Conservation (phyloP, 345 rosid genomes). For the Fremontodendron californicum region DNA sequence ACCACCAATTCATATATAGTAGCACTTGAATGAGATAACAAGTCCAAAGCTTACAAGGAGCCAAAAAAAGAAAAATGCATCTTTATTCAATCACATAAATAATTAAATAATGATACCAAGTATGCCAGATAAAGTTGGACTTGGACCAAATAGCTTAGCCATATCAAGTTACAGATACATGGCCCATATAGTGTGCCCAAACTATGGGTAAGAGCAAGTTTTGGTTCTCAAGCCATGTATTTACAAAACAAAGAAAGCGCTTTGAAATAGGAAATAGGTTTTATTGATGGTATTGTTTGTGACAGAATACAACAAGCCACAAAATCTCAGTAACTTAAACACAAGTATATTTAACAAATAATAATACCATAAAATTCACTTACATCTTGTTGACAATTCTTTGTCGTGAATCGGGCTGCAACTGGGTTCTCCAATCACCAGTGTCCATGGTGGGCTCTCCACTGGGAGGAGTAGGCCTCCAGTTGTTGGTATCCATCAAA, state of each 20-base stretch:
- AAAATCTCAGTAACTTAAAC: background rate
- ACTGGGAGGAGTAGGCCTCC: constrained; percentile 33
- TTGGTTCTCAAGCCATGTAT: background rate
- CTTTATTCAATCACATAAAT: background rate
- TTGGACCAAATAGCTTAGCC: background rate
- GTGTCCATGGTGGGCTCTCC: constrained; percentile 37
- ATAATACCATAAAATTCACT: constrained; percentile 8
- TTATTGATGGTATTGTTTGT: background rate
- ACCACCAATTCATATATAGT: background rate
- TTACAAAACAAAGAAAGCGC: background rate
- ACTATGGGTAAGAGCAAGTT: background rate
- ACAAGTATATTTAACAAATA: background rate
- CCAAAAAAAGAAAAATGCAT: background rate
- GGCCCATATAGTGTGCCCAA: background rate
- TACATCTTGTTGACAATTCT: constrained; percentile 55
- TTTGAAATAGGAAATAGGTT: background rate
- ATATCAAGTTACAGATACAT: background rate
- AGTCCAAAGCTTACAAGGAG: background rate
- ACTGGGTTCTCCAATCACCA: constrained; percentile 60
- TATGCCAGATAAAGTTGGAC: background rate
- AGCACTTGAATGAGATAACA: background rate
- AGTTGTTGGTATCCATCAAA: constrained; percentile 37
- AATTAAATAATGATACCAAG: background rate
- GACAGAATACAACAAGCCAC: background rate
- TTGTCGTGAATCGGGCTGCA: constrained; percentile 40